phyloP scores from a whole-genome alignment of 345 rosid genomes.

The Cardamine resedifolia region DNA sequence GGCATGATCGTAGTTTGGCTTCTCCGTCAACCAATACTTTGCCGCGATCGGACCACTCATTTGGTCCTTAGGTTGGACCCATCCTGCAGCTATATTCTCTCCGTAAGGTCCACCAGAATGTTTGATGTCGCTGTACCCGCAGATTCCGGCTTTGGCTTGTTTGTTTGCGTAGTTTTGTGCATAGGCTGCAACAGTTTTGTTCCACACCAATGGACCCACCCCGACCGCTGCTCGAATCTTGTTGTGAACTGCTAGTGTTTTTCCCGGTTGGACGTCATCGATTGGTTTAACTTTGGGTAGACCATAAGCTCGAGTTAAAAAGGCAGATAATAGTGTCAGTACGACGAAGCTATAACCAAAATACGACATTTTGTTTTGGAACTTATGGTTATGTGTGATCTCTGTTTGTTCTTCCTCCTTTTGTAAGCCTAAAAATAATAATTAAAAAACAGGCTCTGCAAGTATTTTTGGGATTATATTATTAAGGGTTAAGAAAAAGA shows the following conservation, averaged over 20 bases:
- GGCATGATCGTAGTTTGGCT: conserved; percentile 46
- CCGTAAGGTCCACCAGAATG: conserved; percentile 57
- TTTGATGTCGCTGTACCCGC: conserved; percentile 21
- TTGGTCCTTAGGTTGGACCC: conserved; percentile 25
- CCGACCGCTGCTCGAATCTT: conserved; percentile 46
- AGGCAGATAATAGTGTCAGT: not conserved
- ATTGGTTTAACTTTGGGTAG: conserved; percentile 23
- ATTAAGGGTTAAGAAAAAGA: not conserved
- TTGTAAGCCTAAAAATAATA: conserved; percentile 11
- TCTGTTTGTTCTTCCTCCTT: conserved; percentile 3
- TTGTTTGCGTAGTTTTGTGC: conserved; percentile 41
- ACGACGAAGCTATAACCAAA: not conserved
- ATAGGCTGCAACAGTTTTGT: conserved; percentile 43
- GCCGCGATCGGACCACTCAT: conserved; percentile 47
- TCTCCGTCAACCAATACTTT: conserved; percentile 53
- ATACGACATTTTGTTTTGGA: conserved; percentile 14
- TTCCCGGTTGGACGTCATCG: conserved; percentile 37
- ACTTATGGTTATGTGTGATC: conserved; percentile 13
- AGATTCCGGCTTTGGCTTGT: conserved; percentile 28
- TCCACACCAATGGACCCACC: conserved; percentile 51
- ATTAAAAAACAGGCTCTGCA: not conserved
- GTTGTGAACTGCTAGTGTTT: conserved; percentile 48
- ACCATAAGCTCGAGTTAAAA: conserved; percentile 13
- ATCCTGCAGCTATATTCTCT: conserved; percentile 51
- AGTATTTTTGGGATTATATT: not conserved